Percentiles rank a stretch among this genome's conserved stretches.
Evolutionary conservation across 2,329 filamentous ascomycete species (phyloP).

Genomic region (Orbilia ellipsospora): DNA sequence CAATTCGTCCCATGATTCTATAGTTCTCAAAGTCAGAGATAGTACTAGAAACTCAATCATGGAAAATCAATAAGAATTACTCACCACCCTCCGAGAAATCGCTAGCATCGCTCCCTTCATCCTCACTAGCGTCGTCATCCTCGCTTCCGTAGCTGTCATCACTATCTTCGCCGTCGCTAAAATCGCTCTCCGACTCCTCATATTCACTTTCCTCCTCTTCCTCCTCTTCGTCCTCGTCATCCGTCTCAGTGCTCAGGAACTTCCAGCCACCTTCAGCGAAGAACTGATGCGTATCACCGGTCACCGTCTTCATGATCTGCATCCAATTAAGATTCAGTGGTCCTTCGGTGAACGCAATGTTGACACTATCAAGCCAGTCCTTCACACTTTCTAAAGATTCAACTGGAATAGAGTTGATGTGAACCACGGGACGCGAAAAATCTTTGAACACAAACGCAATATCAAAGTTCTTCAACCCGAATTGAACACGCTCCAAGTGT

Average conservation of each 20-base stretch:
- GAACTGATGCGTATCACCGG: conserved; percentile 91
- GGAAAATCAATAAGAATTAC: conserved; percentile 35
- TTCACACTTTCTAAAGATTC: conserved; percentile 95
- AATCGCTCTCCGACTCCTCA: conserved; percentile 87
- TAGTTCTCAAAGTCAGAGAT: conserved; percentile 7
- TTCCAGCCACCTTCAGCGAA: conserved; percentile 95
- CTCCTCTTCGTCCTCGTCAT: conserved; percentile 80
- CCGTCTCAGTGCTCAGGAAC: conserved; percentile 87
- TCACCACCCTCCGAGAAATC: conserved; percentile 76
- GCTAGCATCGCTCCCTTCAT: conserved; percentile 75
- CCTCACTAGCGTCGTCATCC: conserved; percentile 80
- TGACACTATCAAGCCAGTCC: conserved; percentile 95
- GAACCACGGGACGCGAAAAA: conserved; percentile 86
- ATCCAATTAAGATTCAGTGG: conserved; percentile 98
- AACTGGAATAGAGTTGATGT: conserved; percentile 98
- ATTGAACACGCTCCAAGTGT: conserved; percentile 92
- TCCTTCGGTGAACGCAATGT: conserved; percentile 93
- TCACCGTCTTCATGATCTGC: conserved; percentile 99
- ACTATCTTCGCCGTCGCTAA: conserved; percentile 74
- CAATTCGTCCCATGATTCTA: conserved; percentile 91
- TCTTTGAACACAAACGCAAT: conserved; percentile 99
- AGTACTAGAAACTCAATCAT: not conserved
- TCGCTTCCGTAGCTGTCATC: conserved; percentile 95
- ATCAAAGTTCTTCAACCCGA: conserved; percentile 98
- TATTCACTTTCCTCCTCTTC: conserved; percentile 92